Base-by-base conservation (phyloP, 805 yeast species). In the Wickerhamomyces strasburgensis region DNA sequence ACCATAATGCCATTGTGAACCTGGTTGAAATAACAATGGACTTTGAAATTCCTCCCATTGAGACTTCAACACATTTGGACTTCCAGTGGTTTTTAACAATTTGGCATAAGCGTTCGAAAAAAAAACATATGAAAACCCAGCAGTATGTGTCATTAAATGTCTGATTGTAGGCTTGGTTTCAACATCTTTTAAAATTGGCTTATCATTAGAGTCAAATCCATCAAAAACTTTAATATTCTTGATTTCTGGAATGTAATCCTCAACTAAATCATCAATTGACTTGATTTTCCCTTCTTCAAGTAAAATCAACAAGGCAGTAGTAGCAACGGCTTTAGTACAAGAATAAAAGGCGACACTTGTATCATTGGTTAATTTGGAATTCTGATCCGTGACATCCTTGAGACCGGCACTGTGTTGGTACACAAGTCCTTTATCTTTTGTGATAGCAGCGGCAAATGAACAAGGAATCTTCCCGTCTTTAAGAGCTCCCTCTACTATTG, bases 91-190 rank as follows among this genome's bases (percentile, higher is more conserved):
- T 3, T 46, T 42, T 7, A 35, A 35, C 32, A 58, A 67, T n/a
- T 48, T 47, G 9, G 29, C 31, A 19, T 51, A 38, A 3, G 43
- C 39, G 3, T 43, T 50, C 43, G 43, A 42, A 48, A 58, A 58
- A 45, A 62, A 60, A 5, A 52, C 36, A 41, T 65, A 65, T 14
- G 57, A 56, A n/a, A 65, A 53, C 3, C 70, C 70, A 8, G 68
- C 54, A 5, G 69, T 64, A 39, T 65, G 70, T 2, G 62, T 46
- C 28, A 65, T 35, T 30, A 65, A 51, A 44, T 53, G 58, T 42
- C 62, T 49, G 23, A 62, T 38, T 6, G 70, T 65, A 37, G 63
- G 57, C 26, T 52, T 46, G 16, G 44, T 51, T 36, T 50, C 60
- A 27, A 53, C 53, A 14, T 51, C 44, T 2, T 32, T 52, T 17